Conservation (phyloP, 805 yeast genomes). For the Wickerhamia fluorescens region DNA sequence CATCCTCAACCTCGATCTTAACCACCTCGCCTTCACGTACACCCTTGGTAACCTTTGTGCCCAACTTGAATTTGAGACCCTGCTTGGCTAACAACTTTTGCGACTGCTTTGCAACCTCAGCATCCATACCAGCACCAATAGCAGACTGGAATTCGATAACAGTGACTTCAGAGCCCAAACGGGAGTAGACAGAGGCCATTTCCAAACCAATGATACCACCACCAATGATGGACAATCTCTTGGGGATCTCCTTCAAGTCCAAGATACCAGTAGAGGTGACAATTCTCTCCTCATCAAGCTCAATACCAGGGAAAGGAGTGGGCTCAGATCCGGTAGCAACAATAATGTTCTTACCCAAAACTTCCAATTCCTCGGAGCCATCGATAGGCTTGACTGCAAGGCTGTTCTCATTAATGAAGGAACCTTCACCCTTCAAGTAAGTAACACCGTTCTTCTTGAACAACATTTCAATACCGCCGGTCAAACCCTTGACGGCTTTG, state of each 20-base stretch:
- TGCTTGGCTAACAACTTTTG: conserved; percentile 90
- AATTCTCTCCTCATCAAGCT: conserved; percentile 93
- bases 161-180: conserved; percentile 94
- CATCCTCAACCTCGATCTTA: conserved; percentile 80
- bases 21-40: conserved; percentile 85
- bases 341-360: conserved; percentile 82
- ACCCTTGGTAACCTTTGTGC: conserved; percentile 87
- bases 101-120: conserved; percentile 83
- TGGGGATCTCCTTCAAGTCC: conserved; percentile 81
- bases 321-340: conserved; percentile 99
- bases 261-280: conserved; percentile 94
- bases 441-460: conserved; percentile 94
- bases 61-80: conserved; percentile 87
- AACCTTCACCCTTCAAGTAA: conserved; percentile 89
- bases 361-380: conserved; percentile 62
- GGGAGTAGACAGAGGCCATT: conserved; percentile 97
- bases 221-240: conserved; percentile 87
- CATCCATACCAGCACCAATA: conserved; percentile 98
- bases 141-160: conserved; percentile 84
- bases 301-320: conserved; percentile 97
- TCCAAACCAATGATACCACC: conserved; percentile 99
- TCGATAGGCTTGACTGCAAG: conserved; percentile 80
- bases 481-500: conserved; percentile 78
- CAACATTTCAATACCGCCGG: conserved; percentile 89
- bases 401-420: conserved; percentile 75